Percentiles rank a stretch among this genome's conserved stretches.
Evolutionary conservation across 805 yeast species (phyloP).

Genomic region (Wickerhamia fluorescens): DNA sequence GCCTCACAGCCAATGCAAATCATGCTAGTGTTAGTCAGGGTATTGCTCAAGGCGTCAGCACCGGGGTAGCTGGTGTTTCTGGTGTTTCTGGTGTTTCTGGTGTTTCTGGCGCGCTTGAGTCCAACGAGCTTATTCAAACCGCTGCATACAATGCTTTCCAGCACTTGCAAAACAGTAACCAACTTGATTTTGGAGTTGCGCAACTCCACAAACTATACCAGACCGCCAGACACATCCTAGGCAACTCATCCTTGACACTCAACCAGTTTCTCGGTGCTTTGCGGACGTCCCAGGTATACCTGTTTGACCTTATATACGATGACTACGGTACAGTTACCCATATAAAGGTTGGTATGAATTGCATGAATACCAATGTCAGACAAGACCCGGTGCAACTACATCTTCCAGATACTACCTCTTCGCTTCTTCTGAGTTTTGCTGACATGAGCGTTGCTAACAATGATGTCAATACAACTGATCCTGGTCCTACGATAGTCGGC

Average conservation of each 20-base stretch:
- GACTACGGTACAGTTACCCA: conserved; percentile 40
- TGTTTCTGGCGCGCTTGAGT: too few species aligned
- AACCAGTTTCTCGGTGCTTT: conserved; percentile 25
- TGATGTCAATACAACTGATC: too few species aligned
- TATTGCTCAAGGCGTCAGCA: too few species aligned
- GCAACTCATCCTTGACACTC: conserved; percentile 20
- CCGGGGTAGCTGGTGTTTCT: too few species aligned
- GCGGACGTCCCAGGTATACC: conserved; percentile 18
- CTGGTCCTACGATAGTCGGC: too few species aligned
- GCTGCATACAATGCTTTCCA: conserved; percentile 37
- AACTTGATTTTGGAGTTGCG: conserved; percentile 30
- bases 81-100: too few species aligned
- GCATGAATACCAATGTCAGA: not conserved
- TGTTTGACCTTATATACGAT: conserved; percentile 40
- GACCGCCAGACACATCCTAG: conserved; percentile 20
- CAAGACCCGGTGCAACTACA: too few species aligned
- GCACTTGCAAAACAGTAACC: conserved; percentile 27
- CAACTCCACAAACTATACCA: conserved; percentile 28
- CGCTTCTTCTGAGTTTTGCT: too few species aligned
- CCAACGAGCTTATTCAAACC: conserved; percentile 31
- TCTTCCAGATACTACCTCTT: too few species aligned
- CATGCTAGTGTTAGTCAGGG: too few species aligned
- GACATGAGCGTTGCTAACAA: too few species aligned
- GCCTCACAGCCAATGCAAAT: too few species aligned
- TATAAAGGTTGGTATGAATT: conserved; percentile 24